Evolutionary conservation across 352 stramenopile species (phyloP).

Genomic region (Pythium scleroteichum): DNA sequence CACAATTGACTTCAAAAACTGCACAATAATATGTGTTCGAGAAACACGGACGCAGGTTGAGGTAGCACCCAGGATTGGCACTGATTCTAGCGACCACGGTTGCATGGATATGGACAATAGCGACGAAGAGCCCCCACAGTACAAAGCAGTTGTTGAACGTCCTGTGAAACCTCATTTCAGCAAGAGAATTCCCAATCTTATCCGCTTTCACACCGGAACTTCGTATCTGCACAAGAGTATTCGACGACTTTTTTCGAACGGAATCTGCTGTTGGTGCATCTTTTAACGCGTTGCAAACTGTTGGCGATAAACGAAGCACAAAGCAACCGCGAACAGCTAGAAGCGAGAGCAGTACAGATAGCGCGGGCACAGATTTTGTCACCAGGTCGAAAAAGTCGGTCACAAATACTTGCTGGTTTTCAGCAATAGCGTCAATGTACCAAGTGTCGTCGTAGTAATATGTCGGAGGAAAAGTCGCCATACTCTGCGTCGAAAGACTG

Average conservation of each 20-base stretch:
- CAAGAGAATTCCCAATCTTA: too few relatives aligned
- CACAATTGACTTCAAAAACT: slow-evolving; percentile 15
- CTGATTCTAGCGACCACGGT: not conserved
- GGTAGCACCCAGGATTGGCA: not conserved
- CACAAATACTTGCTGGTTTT: slow-evolving; percentile 20
- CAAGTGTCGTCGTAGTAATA: slow-evolving; percentile 19
- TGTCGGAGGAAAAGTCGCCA: slow-evolving; percentile 8
- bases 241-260: too few relatives aligned
- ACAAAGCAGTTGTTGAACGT: not conserved
- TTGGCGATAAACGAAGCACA: too few relatives aligned
- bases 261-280: too few relatives aligned
- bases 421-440: slow-evolving; percentile 12
- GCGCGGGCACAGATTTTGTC: not conserved
- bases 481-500: slow-evolving; percentile 1
- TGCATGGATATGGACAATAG: slow-evolving; percentile 2
- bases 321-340: too few relatives aligned
- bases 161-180: too few relatives aligned
- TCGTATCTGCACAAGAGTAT: too few relatives aligned
- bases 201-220: too few relatives aligned
- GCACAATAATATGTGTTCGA: slow-evolving; percentile 8
- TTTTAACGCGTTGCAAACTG: too few relatives aligned
- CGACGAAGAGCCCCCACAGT: slow-evolving; percentile 6
- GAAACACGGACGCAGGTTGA: slow-evolving; percentile 12
- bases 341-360: not conserved
- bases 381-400: slow-evolving; percentile 14